phyloP scores from a whole-genome alignment of 192 early-diverging fungal species.

The Umbelopsis sp. region DNA sequence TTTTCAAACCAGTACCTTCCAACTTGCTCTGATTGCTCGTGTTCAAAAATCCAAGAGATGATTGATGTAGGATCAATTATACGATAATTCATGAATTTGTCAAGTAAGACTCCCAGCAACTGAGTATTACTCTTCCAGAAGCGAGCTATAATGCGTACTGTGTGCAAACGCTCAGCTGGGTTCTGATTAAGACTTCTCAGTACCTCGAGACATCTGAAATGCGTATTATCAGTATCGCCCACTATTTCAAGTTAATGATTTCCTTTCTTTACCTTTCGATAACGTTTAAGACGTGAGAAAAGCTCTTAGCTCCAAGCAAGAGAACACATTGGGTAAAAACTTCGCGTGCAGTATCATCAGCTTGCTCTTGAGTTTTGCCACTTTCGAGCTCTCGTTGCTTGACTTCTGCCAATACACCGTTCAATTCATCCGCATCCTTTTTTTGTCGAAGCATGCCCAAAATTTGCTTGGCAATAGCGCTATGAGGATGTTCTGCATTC shows the following conservation, averaged over 20 bases:
- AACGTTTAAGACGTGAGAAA: slow-evolving; percentile 90
- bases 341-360: slow-evolving; percentile 64
- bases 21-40: slow-evolving; percentile 48
- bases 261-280: slow-evolving; percentile 71
- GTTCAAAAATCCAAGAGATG: slow-evolving; percentile 77
- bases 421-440: slow-evolving; percentile 50
- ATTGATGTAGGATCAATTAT: slow-evolving; percentile 86
- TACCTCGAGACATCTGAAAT: slow-evolving; percentile 61
- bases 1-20: slow-evolving; percentile 28
- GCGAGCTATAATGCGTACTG: slow-evolving; percentile 72
- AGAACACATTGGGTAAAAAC: slow-evolving; percentile 85
- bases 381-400: slow-evolving; percentile 41
- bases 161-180: slow-evolving; percentile 71
- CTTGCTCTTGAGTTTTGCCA: slow-evolving; percentile 33
- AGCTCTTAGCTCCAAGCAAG: slow-evolving; percentile 89
- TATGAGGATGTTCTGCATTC: slow-evolving; percentile 47
- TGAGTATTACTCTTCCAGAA: slow-evolving; percentile 93
- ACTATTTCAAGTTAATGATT: too few species aligned
- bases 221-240: too few species aligned
- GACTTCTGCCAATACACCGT: slow-evolving; percentile 44
- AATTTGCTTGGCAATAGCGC: slow-evolving; percentile 44
- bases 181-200: slow-evolving; percentile 61
- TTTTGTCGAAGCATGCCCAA: slow-evolving; percentile 49
- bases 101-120: slow-evolving; percentile 90
- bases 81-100: slow-evolving; percentile 95